Evolutionary conservation across 2,329 filamentous ascomycete species (phyloP), one percentile per base, ranked within the genome.

Genomic region (Fusarium decemcellulare): DNA sequence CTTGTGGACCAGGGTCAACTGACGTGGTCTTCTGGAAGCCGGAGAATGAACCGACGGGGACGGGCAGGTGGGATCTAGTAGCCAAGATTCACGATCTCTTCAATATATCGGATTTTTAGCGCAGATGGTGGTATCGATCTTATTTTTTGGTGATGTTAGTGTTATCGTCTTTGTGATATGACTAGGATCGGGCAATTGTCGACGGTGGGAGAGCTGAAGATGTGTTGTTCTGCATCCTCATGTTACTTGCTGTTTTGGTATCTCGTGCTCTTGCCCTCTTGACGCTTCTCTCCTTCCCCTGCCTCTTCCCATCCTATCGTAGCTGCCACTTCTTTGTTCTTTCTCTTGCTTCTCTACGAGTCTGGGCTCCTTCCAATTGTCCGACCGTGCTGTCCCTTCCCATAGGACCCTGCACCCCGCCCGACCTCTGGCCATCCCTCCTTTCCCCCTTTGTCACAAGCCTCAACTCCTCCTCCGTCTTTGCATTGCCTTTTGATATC

Each of bases 401-500:
- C 37, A 29, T 57, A 34, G 34, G 15, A 14, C 63, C 56, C 55
- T 55, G 52, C 57, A 47, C 55, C 43, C 36, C 53, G 52, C 68
- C 62, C 57, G 67, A 59, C 43, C 43, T 51, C 40, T 42, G 34
- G 48, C 50, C 39, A 47, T 46, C 54, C 53, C 55, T 42, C 58
- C 52, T 68, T 61, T 62, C 46, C 54, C 52, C 44, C 40, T 54
- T 63, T 56, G 51, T 12, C 23, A 46, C 44, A 58, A 48, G 39
- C 42, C 46, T 29, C 37, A 36, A 37, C 44, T 34, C 16, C 46
- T 58, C 40, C 63, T 60, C 46, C 55, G 52, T 47, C 54, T 50
- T 61, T 59, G 37, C 58, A 61, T 62, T 65, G 50, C 54, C 37
- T 52, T 47, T 53, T 43, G 27, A 36, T 29, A 43, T 61, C 53